Base-by-base conservation (phyloP, 495 filamentous ascomycete genomes). In the Penicillium pancosmium region DNA sequence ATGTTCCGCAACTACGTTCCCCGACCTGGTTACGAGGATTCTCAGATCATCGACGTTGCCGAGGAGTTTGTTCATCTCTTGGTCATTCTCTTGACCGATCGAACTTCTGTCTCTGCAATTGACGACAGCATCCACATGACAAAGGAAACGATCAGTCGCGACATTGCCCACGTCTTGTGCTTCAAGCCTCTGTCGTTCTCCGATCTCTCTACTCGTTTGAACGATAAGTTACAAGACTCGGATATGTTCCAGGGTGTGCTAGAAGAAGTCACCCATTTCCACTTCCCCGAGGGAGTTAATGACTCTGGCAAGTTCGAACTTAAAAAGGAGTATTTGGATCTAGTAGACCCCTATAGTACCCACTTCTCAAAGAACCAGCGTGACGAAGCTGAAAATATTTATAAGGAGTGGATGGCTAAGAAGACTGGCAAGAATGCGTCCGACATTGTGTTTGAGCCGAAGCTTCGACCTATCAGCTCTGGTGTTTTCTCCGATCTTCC, bases 301-400 rank as follows among this genome's bases (percentile, higher is more conserved):
- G 94, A 98, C 72, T 88, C 90, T 10, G 94, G 94, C 27, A 96
- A 90, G 1, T 98, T 99, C 64, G 92, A 96, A 67, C 78, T 99
- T 43, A 96, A 93, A 72, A 83, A 87, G 0, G 82, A 96, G 55
- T 91, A 87, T 61, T 80, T 96, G 27, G 88, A 90, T 54, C 81
- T 95, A 25, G 84, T 98, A 31, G 94, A 99, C 70, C 94, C 94
- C 5, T 99, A 97, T 67, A 91, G 91, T 64, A 88, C 92, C 13
- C 91, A 97, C 63, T 99, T 94, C 74, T 92, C 85, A 61, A 95
- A 96, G 72, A 98, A 98, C 69, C 95, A 98, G 71, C 88, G 94
- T 25, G 94, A 99, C 65, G 94, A 99, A 68, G 90, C 93, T 0
- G 94, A 99, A 75, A 88, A 80, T 54, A 88, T 90, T 16, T 97